Evolutionary conservation across 768 basidiomycete species (phyloP), one percentile per base, ranked within the genome.

Genomic region (Suillus fuscotomentosus): DNA sequence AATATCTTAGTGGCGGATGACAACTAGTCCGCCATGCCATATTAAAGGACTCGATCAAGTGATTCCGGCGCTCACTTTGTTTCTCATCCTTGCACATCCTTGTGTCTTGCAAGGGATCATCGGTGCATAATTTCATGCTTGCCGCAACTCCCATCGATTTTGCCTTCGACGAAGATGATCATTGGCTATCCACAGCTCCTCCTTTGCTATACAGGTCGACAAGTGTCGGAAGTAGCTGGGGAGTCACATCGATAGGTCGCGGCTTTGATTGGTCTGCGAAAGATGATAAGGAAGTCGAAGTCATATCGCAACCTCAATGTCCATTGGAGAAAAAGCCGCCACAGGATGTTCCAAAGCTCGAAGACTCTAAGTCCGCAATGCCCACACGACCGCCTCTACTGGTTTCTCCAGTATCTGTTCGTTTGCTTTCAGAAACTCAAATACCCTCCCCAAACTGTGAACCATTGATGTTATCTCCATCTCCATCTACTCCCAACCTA

Each of bases 201-300:
- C 74, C 82, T 5, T 76, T 82, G 36, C 81, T 88, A 22, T 86
- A 88, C 76, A 80, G 84, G 65, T 78, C 88, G 8, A 83, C 89
- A 47, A 90, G 88, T 65, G 86, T 89, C 61, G 86, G 88, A 39
- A 86, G 86, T 66, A 92, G 91, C 76, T 94, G 91, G 90, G 89
- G 89, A 8, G 91, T 94, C 66, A 94, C 92, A 22, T 91, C 86
- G 43, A 88, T 94, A 55, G 92, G 92, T 13, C 86, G 90, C 55
- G 92, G 92, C 20, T 93, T 92, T 72, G 81, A 91, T 75, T 93
- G 92, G 90, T 82, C 81, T 62, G 76, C 81, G 64, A 77, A 76
- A 59, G 74, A 77, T 50, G 80, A 80, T 42, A 72, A 76, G 42
- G 66, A 62, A 59, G 8, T 66, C 50, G 65, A 48, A 47, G 43